Evolutionary conservation across 192 early-diverging fungal species (phyloP).

Genomic region (Rhizophagus sp.): DNA sequence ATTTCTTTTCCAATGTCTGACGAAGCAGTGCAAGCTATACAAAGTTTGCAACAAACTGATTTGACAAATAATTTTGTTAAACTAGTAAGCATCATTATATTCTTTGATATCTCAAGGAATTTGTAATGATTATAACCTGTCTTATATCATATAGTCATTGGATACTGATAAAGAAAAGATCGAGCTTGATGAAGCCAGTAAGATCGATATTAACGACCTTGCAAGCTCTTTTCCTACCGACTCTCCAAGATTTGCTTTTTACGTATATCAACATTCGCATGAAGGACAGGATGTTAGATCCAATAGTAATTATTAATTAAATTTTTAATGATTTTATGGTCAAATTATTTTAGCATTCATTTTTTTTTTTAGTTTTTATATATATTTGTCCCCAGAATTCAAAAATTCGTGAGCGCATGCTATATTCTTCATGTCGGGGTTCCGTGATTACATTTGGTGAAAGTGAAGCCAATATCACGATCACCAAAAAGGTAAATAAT

Average conservation of each 20-base stretch:
- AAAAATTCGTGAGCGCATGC: conserved; percentile 89
- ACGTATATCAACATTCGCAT: conserved; percentile 49
- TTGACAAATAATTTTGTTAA: conserved; percentile 61
- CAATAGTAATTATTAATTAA: conserved; percentile 41
- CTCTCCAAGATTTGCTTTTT: conserved; percentile 77
- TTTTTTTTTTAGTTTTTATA: conserved; percentile 66
- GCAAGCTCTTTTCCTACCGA: conserved; percentile 51
- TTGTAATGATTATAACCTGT: not conserved
- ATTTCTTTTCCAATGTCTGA: conserved; percentile 64
- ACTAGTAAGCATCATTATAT: conserved; percentile 41
- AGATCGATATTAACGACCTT: conserved; percentile 52
- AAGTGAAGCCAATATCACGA: conserved; percentile 50
- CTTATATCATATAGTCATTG: conserved; percentile 36
- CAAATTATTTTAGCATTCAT: not conserved
- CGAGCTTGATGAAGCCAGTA: conserved; percentile 43
- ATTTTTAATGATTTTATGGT: conserved; percentile 24
- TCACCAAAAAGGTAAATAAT: conserved; percentile 58
- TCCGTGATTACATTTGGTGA: conserved; percentile 60
- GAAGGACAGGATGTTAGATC: conserved; percentile 46
- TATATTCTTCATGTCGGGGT: conserved; percentile 77
- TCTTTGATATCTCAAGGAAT: not conserved
- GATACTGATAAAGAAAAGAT: conserved; percentile 57
- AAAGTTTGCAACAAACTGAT: conserved; percentile 44
- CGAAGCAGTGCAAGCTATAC: conserved; percentile 61
- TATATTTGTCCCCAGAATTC: conserved; percentile 82